These are phyloP conservation scores for Linnemannia schmuckeri DNA, from an alignment of 192 early-diverging fungal genomes.

Conservation along the genomic window DNA sequence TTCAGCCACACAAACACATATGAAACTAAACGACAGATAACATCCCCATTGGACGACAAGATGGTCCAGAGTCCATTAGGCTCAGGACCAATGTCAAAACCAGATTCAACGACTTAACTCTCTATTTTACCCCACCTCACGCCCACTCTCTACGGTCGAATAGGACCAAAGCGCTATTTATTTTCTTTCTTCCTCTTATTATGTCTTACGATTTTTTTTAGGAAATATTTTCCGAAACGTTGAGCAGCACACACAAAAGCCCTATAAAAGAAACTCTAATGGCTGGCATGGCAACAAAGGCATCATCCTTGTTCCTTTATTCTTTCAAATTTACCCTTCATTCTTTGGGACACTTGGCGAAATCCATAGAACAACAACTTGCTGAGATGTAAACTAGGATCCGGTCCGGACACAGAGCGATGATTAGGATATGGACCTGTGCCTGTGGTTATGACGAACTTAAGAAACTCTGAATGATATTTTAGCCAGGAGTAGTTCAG, in stretches of 20 bases:
- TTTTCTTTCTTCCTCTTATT: not conserved
- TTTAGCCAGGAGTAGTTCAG: not conserved
- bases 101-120: not conserved
- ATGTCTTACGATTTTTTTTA: not conserved
- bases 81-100: not conserved
- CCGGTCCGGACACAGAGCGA: not conserved
- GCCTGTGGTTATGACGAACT: too few species aligned
- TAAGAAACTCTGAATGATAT: not conserved
- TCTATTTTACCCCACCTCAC: not conserved
- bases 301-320: not conserved
- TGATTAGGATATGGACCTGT: not conserved
- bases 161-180: not conserved
- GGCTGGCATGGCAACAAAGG: not conserved
- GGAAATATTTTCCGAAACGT: not conserved
- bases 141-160: not conserved
- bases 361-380: not conserved
- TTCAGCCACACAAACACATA: not conserved
- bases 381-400: not conserved
- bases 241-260: not conserved
- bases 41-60: not conserved
- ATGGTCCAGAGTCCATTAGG: not conserved
- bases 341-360: not conserved
- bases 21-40: not conserved
- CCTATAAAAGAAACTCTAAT: not conserved
- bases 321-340: not conserved